Evolutionary conservation across 345 rosid genomes (phyloP), one percentile per base, ranked within the genome.

Genomic region (Salix arbutifolia): DNA sequence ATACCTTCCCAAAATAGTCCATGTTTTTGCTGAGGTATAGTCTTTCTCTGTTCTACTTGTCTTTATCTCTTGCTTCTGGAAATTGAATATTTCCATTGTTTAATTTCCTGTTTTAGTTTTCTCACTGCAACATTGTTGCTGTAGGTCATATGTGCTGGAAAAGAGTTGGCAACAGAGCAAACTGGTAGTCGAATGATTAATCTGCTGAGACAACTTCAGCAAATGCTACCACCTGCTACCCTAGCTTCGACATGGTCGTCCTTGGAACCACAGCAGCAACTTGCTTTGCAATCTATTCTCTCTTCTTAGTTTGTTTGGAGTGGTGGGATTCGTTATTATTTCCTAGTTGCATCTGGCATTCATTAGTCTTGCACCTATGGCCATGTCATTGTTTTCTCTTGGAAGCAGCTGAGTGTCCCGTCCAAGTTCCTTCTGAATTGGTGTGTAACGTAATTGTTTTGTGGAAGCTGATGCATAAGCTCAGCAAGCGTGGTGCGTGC

Each of bases 231-330:
- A 25, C 94, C 97, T 2, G 81, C 91, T n/a, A 89, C 95, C 30
- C 82, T 94, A 86, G 95, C 97, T 48, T 90, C 95, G 19, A 92
- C 98, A 44, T 94, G 92, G 99, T 91, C 98, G 69, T 79, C 92
- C 50, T 82, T 96, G 85, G 92, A 91, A 78, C 99, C 99, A 3
- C 97, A 96, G 81, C 99, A 94, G 69, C 98, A 92, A 84, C 87
- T 91, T 50, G 92, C 96, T 2, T 83, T 94, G 80, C 99, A 96
- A 78, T 82, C 99, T 67, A 89, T 92, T 84, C 97, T 96, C 78
- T 89, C 97, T 4, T 89, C 93, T 8, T 92, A 85, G 83, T 16
- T 8, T 19, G 65, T 73, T 77, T 48, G 25, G 70, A 26, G 67
- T 74, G 28, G 26, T 38, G 53, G 48, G 25, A 25, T 60, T 21